Evolutionary conservation across 1,284 basidiomycete genomes (phyloP), one percentile per base, ranked within the genome.

Genomic region (Phellinidium pouzarii): DNA sequence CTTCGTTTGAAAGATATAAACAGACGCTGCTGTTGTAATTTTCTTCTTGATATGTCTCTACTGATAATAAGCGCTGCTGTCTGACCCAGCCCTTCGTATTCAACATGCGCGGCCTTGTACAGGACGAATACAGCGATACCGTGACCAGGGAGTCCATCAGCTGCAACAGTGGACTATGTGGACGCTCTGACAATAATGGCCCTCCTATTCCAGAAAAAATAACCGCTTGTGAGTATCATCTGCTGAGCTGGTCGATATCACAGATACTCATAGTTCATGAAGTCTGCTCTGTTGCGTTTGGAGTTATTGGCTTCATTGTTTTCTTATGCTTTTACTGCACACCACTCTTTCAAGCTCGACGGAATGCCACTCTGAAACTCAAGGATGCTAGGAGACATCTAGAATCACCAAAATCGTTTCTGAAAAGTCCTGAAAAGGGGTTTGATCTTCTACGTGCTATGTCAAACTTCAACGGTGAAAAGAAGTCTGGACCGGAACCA

Each of bases 261-360:
- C 22, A 23, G 19, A 23, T 44, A 36, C 42, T 44, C 3, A 27
- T 8, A 19, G 11, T 25, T 6, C 20, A 14, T 22, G 7, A 26
- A 51, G 50, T 34, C 9, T 37, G 42, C 19, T 51, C 50, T 9
- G 44, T 51, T 20, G 50, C 31, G 20, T 9, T 51, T 20, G 50
- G 50, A 8, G 42, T 51, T 22, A 23, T 51, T 9, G 50, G 29
- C 14, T 51, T 51, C 50, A 12, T 34, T 19, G 29, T 51, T 40
- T 51, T 51, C 34, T n/a, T 51, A 17, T 51, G 34, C 34, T 51
- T 22, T 27, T 51, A 51, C 43, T 34, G 26, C 43, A 37, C 50
- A 20, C 50, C 50, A 5, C 42, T 51, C 22, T 7, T 51, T 42
- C 42, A 34, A n/a, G 50, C 26, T 7, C 50, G 36, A 3, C 41